Evolutionary conservation across 2,329 filamentous ascomycete genomes (phyloP).

Genomic region (Coleophoma cylindrospora): DNA sequence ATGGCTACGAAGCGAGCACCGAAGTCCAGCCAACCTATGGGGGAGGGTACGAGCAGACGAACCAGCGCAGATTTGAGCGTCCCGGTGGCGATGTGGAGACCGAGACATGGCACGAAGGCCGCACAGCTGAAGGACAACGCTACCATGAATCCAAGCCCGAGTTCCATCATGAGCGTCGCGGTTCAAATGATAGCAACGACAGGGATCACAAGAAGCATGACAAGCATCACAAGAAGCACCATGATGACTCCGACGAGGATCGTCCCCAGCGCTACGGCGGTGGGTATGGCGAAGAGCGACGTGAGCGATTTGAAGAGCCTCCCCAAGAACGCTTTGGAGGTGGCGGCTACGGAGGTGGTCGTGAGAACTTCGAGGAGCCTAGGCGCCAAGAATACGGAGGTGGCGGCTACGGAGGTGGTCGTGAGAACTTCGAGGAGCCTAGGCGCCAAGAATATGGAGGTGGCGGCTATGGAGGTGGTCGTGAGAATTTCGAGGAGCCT

Average conservation of each 20-base stretch:
- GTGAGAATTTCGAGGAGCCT: slow-evolving; percentile 10
- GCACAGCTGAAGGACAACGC: slow-evolving; percentile 12
- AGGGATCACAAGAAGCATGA: slow-evolving; percentile 22
- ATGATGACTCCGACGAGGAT: slow-evolving; percentile 15
- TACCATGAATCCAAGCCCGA: slow-evolving; percentile 9
- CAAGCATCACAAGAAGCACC: slow-evolving; percentile 21
- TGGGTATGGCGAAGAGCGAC: slow-evolving; percentile 13
- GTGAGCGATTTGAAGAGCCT: slow-evolving; percentile 4
- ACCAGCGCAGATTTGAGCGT: slow-evolving; percentile 44
- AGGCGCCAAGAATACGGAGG: slow-evolving; percentile 12
- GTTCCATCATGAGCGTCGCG: slow-evolving; percentile 11
- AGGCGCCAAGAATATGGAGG: slow-evolving; percentile 12
- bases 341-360: slow-evolving; percentile 13
- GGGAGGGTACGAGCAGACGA: slow-evolving; percentile 54
- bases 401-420: slow-evolving; percentile 13
- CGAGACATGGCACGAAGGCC: slow-evolving; percentile 15
- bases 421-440: slow-evolving; percentile 17
- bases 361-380: slow-evolving; percentile 17
- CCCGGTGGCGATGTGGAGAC: slow-evolving; percentile 27
- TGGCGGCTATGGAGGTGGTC: slow-evolving; percentile 12
- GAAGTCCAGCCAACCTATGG: slow-evolving; percentile 46
- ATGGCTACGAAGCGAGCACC: slow-evolving; percentile 53
- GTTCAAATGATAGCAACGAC: slow-evolving; percentile 20
- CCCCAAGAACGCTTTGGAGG: neutral
- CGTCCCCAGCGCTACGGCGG: slow-evolving; percentile 1